Percentiles rank a stretch among this genome's conserved stretches.
phyloP scores from a whole-genome alignment of 2,329 filamentous ascomycete species.

The Fusarium sp. region DNA sequence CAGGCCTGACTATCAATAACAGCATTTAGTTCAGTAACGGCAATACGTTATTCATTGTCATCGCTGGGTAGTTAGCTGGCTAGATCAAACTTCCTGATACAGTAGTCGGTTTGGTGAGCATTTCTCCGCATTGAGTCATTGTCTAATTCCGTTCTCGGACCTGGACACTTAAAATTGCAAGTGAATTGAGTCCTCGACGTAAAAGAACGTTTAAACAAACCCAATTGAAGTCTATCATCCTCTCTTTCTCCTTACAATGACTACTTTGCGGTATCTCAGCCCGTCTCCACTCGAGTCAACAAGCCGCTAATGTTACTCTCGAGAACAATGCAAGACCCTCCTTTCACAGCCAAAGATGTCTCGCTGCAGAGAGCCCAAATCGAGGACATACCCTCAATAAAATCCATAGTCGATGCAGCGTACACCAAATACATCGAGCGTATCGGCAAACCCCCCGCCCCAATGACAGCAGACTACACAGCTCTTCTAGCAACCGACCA shows the following conservation, averaged over 20 bases:
- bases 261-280: no score
- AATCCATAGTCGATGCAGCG: conserved; percentile 50
- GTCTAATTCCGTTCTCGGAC: neutral
- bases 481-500: conserved; percentile 48
- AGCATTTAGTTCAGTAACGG: no score
- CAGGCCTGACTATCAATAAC: no score
- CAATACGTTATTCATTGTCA: no score
- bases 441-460: conserved; percentile 54
- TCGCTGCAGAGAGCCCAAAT: conserved; percentile 6
- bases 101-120: neutral
- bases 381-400: conserved; percentile 49
- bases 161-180: neutral
- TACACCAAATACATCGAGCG: conserved; percentile 55
- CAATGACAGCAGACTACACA: conserved; percentile 55
- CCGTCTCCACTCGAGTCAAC: neutral
- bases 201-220: neutral
- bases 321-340: neutral
- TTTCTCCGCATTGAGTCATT: neutral
- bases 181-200: no score
- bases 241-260: neutral
- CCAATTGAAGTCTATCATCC: neutral
- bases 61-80: no score
- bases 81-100: neutral
- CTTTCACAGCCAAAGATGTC: neutral
- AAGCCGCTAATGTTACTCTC: neutral